Evolutionary conservation across 1,139 yeast species (phyloP), one percentile per base, ranked within the genome.

Genomic region (Pichia sp.): DNA sequence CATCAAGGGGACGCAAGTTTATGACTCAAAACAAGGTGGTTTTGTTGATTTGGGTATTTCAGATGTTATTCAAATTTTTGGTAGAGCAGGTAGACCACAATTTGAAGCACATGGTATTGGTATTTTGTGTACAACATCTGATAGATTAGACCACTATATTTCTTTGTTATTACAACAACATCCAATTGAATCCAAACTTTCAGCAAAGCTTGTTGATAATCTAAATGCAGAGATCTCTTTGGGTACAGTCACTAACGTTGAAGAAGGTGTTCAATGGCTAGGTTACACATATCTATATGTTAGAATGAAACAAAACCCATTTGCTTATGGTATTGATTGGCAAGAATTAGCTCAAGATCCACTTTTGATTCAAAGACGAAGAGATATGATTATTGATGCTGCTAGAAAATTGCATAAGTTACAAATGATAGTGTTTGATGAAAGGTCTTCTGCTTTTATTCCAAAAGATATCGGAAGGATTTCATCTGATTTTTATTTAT

Each of bases 31-130:
- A 59, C 86, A 84, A 47, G 98, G 98, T 71, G 97, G 97, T 0
- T 87, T 82, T 62, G 80, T 83, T 4, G 98, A 94, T 60, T 71
- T 94, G 45, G 97, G 97, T 2, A 90, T 94, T 23, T 85, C 97
- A 0, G 99, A 94, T 66, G 96, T 94, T 32, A 84, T 94, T 51
- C 99, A 94, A 67, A 94, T 94, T 56, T 92, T 94, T 68, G 99
- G 99, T 56, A 86, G 99, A 69, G 98, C 98, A 35, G 99, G 99
- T 67, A 80, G 99, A 67, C 99, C 99, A 0, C 98, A 95, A 56
- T 94, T 80, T 65, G 96, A 94, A 57, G 78, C 78, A 47, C 83
- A 76, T 60, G 99, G 98, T 70, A 86, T 92, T 2, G 97, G 97
- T 69, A 82, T 89, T 35, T 69, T 94, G 43, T 80, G 94, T 61